phyloP scores from a whole-genome alignment of 2,329 filamentous ascomycete genomes.

The Dothistroma septosporum region DNA sequence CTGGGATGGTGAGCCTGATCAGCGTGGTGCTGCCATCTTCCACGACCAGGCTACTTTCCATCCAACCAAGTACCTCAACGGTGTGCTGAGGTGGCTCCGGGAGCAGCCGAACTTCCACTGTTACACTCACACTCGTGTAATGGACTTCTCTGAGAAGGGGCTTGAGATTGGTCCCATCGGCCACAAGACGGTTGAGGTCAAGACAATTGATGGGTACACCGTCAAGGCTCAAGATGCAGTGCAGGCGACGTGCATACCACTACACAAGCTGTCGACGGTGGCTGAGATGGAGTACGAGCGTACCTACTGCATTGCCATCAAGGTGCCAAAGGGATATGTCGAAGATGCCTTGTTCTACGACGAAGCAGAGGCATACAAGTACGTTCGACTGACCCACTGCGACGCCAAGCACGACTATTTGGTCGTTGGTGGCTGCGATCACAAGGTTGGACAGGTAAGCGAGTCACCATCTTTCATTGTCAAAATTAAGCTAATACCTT shows the following conservation, averaged over 20 bases:
- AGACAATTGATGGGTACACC: conserved; percentile 46
- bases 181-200: conserved; percentile 45
- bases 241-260: conserved; percentile 53
- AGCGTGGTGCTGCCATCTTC: conserved; percentile 50
- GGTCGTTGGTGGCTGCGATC: conserved; percentile 55
- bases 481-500: conserved; percentile 42
- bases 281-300: conserved; percentile 52
- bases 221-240: conserved; percentile 49
- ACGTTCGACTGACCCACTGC: conserved; percentile 51
- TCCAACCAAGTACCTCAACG: conserved; percentile 54
- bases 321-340: conserved; percentile 49
- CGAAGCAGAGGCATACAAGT: conserved; percentile 53
- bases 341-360: conserved; percentile 57
- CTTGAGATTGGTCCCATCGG: conserved; percentile 44
- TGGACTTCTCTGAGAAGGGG: conserved; percentile 48
- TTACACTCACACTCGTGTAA: conserved; percentile 50
- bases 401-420: conserved; percentile 54
- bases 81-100: conserved; percentile 50
- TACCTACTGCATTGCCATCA: conserved; percentile 55
- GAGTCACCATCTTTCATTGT: background rate
- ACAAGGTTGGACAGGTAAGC: conserved; percentile 39
- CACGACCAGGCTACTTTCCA: conserved; percentile 53
- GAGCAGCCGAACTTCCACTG: conserved; percentile 52
- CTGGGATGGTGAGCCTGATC: conserved; percentile 50
- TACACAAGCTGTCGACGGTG: conserved; percentile 54